phyloP scores from a whole-genome alignment of 169 alveolate genomes.

The Cryptosporidium sp. region DNA sequence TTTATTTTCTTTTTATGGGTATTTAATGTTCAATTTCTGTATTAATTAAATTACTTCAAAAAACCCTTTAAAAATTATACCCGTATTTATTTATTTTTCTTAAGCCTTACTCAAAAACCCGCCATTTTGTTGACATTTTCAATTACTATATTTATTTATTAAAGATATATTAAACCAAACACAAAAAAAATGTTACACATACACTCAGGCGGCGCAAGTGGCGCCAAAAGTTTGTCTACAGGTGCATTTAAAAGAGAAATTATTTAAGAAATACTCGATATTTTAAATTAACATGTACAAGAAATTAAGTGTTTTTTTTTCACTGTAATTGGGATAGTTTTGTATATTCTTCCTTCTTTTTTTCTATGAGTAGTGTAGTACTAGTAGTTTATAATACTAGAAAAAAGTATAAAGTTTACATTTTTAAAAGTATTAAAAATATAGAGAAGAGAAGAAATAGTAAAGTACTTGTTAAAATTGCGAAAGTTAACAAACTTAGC shows the following conservation, averaged over 20 bases:
- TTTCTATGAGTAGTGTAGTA: neutral
- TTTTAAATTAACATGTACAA: too few species aligned
- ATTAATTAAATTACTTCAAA: neutral
- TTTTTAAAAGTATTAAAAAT: too few species aligned
- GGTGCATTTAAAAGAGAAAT: constrained; percentile 23
- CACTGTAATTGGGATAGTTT: too few species aligned
- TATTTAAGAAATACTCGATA: neutral
- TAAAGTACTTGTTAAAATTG: neutral
- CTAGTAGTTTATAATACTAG: too few species aligned
- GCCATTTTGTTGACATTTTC: constrained; percentile 34
- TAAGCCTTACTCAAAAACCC: constrained; percentile 13
- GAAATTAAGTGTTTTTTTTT: neutral
- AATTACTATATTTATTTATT: neutral
- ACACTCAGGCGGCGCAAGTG: constrained; percentile 43
- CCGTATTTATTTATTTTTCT: neutral
- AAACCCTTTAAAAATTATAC: neutral
- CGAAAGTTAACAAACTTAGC: neutral
- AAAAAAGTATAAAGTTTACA: neutral
- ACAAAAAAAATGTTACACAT: constrained; percentile 49
- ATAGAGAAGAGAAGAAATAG: neutral
- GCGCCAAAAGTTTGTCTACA: constrained; percentile 50
- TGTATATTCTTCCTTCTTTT: too few species aligned
- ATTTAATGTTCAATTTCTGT: neutral
- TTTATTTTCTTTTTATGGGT: neutral
- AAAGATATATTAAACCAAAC: neutral